Percentiles rank a stretch among this genome's conserved stretches.
Evolutionary conservation across 1,284 basidiomycete genomes (phyloP).

Genomic region (Rhodofomes roseus): DNA sequence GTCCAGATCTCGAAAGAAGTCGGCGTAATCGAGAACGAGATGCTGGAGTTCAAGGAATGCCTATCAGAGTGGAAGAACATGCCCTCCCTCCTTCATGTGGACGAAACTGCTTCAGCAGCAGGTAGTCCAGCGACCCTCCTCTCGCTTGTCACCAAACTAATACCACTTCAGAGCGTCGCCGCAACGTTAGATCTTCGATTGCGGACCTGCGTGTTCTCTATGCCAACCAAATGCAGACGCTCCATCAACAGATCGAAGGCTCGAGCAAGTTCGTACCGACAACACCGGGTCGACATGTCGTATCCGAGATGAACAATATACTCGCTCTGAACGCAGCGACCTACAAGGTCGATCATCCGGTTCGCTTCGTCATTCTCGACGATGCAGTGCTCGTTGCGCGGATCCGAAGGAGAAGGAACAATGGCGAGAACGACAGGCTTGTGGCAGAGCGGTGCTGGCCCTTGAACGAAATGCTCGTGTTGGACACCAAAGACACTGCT

Average conservation of each 20-base stretch:
- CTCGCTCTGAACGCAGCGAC: conserved; percentile 91
- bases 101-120: conserved; percentile 62
- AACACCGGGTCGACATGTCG: conserved; percentile 86
- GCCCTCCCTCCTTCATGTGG: conserved; percentile 89
- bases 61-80: conserved; percentile 94
- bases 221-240: conserved; percentile 87
- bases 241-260: conserved; percentile 94
- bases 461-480: conserved; percentile 87
- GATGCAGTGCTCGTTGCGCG: conserved; percentile 89
- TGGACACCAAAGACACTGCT: conserved; percentile 93
- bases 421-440: conserved; percentile 54
- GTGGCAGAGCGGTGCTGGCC: conserved; percentile 94
- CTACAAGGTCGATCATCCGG: conserved; percentile 87
- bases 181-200: conserved; percentile 83
- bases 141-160: neutral
- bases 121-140: conserved; percentile 33
- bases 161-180: conserved; percentile 42
- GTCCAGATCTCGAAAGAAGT: conserved; percentile 97
- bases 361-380: conserved; percentile 89
- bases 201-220: conserved; percentile 93
- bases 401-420: conserved; percentile 46
- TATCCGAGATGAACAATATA: conserved; percentile 84
- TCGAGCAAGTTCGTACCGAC: conserved; percentile 94
- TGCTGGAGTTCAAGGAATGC: conserved; percentile 94
- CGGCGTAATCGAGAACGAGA: conserved; percentile 93